Evolutionary conservation across 1,284 basidiomycete species (phyloP).

Genomic region (Clitocybe nebularis): DNA sequence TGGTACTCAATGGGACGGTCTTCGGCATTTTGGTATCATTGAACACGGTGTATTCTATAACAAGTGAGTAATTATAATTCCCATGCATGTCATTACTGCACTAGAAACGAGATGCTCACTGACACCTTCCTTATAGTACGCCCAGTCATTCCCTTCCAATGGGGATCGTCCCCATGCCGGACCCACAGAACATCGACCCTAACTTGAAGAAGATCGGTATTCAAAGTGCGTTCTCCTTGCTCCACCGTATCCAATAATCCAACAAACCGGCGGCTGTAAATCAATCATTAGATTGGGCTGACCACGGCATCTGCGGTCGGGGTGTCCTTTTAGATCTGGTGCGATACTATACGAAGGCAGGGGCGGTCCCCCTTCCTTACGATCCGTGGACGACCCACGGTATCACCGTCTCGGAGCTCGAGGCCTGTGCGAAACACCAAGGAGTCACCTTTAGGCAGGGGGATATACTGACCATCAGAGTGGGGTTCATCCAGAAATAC

Average conservation of each 20-base stretch:
- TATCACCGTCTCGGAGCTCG: slow-evolving; percentile 53
- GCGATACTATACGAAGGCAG: slow-evolving; percentile 42
- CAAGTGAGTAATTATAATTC: slow-evolving; percentile 39
- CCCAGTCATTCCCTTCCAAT: slow-evolving; percentile 39
- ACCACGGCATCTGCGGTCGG: slow-evolving; percentile 70
- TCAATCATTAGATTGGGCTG: slow-evolving; percentile 55
- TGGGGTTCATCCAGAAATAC: slow-evolving; percentile 66
- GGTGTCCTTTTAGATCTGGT: slow-evolving; percentile 69
- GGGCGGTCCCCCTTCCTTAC: slow-evolving; percentile 43
- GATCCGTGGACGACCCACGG: slow-evolving; percentile 63
- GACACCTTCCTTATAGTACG: slow-evolving; percentile 33
- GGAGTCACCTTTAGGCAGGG: slow-evolving; percentile 55
- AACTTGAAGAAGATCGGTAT: slow-evolving; percentile 54
- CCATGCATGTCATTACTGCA: no score
- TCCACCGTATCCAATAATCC: no score
- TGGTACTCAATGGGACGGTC: slow-evolving; percentile 73
- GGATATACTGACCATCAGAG: slow-evolving; percentile 60
- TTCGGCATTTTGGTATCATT: slow-evolving; percentile 56
- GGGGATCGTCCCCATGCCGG: slow-evolving; percentile 44
- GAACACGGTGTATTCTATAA: slow-evolving; percentile 62
- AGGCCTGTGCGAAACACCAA: slow-evolving; percentile 59
- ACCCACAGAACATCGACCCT: slow-evolving; percentile 49
- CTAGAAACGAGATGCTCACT: no score
- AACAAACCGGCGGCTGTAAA: not conserved
- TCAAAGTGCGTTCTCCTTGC: slow-evolving; percentile 46